Evolutionary conservation across 2,329 filamentous ascomycete species (phyloP).

Genomic region (Lachnellula arida): DNA sequence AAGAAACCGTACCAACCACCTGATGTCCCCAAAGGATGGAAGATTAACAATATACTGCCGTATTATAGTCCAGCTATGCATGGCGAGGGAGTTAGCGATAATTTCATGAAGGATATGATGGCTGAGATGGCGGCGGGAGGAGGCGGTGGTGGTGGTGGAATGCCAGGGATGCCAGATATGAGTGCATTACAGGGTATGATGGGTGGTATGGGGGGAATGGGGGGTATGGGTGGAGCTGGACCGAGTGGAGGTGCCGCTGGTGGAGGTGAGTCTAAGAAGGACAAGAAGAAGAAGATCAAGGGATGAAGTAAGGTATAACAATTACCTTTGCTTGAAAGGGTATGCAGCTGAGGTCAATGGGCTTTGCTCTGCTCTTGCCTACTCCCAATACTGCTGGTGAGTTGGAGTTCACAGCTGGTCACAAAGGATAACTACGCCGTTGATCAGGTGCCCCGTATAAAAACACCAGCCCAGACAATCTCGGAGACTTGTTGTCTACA

Average conservation of each 20-base stretch:
- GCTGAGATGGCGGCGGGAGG: conserved; percentile 65
- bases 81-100: conserved; percentile 89
- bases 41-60: conserved; percentile 78
- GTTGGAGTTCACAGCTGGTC: too few relatives aligned
- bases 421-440: too few relatives aligned
- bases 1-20: conserved; percentile 66
- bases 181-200: conserved; percentile 51
- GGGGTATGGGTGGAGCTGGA: conserved; percentile 19
- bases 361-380: too few relatives aligned
- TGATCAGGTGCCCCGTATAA: too few relatives aligned
- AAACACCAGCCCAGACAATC: too few relatives aligned
- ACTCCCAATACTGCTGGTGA: too few relatives aligned
- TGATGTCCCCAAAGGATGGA: conserved; percentile 82
- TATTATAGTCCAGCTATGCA: conserved; percentile 85
- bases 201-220: conserved; percentile 22
- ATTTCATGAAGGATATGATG: conserved; percentile 96
- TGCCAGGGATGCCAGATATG: conserved; percentile 37
- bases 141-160: conserved; percentile 21
- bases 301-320: conserved; percentile 11
- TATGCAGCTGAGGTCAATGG: too few relatives aligned
- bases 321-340: too few relatives aligned
- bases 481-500: too few relatives aligned
- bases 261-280: conserved; percentile 42
- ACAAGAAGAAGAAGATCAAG: conserved; percentile 32
- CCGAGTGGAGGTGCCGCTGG: conserved; percentile 26